These are phyloP conservation scores for Martiniozyma abietophila DNA, from an alignment of 805 yeast genomes.

Conservation along the genomic window DNA sequence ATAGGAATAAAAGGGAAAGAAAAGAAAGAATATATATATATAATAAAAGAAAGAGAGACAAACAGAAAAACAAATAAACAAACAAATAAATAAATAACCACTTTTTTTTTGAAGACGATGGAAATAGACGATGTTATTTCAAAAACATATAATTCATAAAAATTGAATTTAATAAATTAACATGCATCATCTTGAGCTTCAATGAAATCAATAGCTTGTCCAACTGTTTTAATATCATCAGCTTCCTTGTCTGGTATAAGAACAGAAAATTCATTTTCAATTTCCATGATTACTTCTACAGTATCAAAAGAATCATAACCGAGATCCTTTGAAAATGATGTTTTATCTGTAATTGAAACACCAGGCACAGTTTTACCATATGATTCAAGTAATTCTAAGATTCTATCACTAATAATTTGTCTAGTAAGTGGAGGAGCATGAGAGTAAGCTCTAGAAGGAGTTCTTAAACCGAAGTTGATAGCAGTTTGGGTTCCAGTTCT, in stretches of 20 bases:
- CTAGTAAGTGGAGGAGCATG: conserved; percentile 52
- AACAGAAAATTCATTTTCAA: conserved; percentile 67
- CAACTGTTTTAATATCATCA: conserved; percentile 87
- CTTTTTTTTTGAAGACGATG: too few relatives aligned
- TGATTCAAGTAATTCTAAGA: conserved; percentile 55
- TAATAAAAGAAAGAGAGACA: too few relatives aligned
- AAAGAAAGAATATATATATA: too few relatives aligned
- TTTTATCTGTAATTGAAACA: conserved; percentile 27
- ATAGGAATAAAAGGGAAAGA: too few relatives aligned
- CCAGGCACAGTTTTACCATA: conserved; percentile 44
- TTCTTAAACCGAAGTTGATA: neutral
- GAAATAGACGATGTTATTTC: too few relatives aligned
- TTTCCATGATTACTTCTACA: conserved; percentile 65
- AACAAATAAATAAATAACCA: too few relatives aligned
- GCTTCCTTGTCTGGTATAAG: conserved; percentile 86
- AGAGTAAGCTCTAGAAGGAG: conserved; percentile 34
- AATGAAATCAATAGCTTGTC: conserved; percentile 86
- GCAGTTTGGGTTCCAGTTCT: conserved; percentile 1
- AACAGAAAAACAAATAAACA: too few relatives aligned
- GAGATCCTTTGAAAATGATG: conserved; percentile 55
- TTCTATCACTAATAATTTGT: conserved; percentile 54
- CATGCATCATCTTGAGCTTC: conserved; percentile 48
- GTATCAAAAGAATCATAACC: conserved; percentile 66
- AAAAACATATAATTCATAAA: neutral
- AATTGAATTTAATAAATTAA: conserved; percentile 11